Conservation (phyloP, 2,329 filamentous ascomycete genomes). For the Fusarium pseudograminearum region DNA sequence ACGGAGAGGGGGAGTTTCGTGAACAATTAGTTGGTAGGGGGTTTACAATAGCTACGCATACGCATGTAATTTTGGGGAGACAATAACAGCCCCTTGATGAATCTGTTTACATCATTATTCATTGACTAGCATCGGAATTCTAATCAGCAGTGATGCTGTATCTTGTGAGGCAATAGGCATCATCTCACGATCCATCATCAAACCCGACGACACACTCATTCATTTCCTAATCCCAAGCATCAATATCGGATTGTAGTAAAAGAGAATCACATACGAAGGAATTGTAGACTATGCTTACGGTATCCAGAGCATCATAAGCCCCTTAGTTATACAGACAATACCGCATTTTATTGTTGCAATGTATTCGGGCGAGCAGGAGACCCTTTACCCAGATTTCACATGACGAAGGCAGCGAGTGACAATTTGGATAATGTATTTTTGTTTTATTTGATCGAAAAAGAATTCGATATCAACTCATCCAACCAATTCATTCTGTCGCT, state of each 20-base stretch:
- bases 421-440: not conserved
- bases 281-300: too few species aligned
- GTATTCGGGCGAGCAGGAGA: too few species aligned
- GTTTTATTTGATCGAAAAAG: conserved; percentile 6
- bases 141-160: not conserved
- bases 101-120: too few species aligned
- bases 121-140: too few species aligned
- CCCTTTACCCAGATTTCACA: not conserved
- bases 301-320: too few species aligned
- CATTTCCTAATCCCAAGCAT: too few species aligned
- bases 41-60: not conserved
- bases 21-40: not conserved
- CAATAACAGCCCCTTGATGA: too few species aligned
- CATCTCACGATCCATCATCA: not conserved
- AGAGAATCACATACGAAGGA: too few species aligned
- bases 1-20: not conserved
- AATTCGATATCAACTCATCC: conserved; percentile 4
- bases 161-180: not conserved
- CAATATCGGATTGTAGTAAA: too few species aligned
- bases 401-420: not conserved
- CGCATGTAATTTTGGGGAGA: not conserved
- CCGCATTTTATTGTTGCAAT: too few species aligned
- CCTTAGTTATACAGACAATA: too few species aligned
- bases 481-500: not conserved
- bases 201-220: too few species aligned